Conservation (phyloP, 352 stramenopile species). For the Elongisporangium prolatum region DNA sequence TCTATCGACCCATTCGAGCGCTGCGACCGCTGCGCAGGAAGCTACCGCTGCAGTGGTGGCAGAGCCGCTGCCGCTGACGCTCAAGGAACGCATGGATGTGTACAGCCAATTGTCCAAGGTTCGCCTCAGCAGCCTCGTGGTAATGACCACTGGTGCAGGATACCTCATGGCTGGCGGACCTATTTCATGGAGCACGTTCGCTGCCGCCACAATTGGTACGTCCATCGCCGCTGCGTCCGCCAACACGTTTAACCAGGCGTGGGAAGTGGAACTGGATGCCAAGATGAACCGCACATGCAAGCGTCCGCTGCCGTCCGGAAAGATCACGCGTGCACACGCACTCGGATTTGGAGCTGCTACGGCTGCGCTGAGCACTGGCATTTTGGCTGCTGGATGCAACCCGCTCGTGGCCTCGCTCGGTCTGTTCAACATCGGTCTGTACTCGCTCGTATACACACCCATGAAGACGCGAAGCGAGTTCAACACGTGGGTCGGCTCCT, state of each 20-base stretch:
- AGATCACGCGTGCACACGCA: constrained; percentile 74
- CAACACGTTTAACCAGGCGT: constrained; percentile 98
- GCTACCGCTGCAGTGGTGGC: neutral
- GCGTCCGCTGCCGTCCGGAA: constrained; percentile 90
- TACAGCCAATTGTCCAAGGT: constrained; percentile 94
- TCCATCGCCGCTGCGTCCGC: constrained; percentile 92
- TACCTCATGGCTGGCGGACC: constrained; percentile 96
- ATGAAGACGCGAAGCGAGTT: constrained; percentile 95
- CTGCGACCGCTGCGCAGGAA: constrained; percentile 26
- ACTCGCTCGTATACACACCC: constrained; percentile 98
- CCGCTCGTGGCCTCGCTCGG: constrained; percentile 95
- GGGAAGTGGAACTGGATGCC: constrained; percentile 92
- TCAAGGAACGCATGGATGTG: constrained; percentile 63
- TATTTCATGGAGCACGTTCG: constrained; percentile 86
- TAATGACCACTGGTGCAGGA: constrained; percentile 93
- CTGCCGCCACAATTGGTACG: constrained; percentile 91
- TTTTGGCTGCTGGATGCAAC: constrained; percentile 92
- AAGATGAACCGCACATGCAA: constrained; percentile 97
- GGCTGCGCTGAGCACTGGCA: constrained; percentile 79
- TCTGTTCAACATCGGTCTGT: constrained; percentile 96
- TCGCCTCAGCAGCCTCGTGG: constrained; percentile 93
- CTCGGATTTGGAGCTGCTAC: constrained; percentile 82
- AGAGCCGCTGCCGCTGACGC: constrained; percentile 22
- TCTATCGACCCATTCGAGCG: constrained; percentile 53
- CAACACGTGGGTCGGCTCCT: constrained; percentile 98